A percentile compares a stretch with the other conserved stretches of the same genome.
Evolutionary conservation across 495 filamentous ascomycete species (phyloP).

Genomic region (Usnea hakonensis): DNA sequence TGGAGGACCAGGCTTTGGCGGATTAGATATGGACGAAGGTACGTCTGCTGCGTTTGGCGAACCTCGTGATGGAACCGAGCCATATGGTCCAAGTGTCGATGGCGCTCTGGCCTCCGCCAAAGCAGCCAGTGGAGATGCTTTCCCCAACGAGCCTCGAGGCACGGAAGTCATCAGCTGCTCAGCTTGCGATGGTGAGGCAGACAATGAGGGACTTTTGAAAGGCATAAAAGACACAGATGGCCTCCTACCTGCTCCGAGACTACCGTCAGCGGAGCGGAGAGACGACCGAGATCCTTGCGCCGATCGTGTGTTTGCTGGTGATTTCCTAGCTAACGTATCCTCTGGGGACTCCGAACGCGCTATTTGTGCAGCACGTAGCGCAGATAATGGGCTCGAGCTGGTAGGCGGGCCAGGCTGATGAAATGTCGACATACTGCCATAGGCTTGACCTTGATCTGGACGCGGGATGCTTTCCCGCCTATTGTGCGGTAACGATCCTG

Average conservation of each 20-base stretch:
- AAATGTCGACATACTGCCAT: conserved; percentile 89
- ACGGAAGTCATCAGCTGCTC: conserved; percentile 49
- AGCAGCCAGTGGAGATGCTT: conserved; percentile 44
- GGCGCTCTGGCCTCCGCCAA: conserved; percentile 59
- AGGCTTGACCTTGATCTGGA: conserved; percentile 64
- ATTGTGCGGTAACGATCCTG: conserved; percentile 37
- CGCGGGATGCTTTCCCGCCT: background rate
- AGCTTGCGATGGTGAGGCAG: conserved; percentile 68
- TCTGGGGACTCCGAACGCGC: conserved; percentile 41
- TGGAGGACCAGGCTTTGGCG: conserved; percentile 66
- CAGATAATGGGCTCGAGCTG: conserved; percentile 80
- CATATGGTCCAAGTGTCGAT: conserved; percentile 55
- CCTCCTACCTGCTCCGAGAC: conserved; percentile 52
- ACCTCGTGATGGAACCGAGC: conserved; percentile 55
- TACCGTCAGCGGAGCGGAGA: conserved; percentile 47
- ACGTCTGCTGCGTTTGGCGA: conserved; percentile 44
- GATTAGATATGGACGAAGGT: conserved; percentile 53
- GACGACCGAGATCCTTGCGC: conserved; percentile 55
- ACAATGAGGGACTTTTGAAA: conserved; percentile 91
- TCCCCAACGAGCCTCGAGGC: conserved; percentile 52
- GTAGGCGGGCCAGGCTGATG: conserved; percentile 68
- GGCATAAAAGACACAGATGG: conserved; percentile 87
- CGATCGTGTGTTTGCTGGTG: conserved; percentile 51
- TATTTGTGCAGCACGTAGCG: conserved; percentile 62
- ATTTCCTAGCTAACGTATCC: conserved; percentile 55